Evolutionary conservation across 2,329 filamentous ascomycete genomes (phyloP), one percentile per base, ranked within the genome.

Genomic region (Scedosporium apiospermum): DNA sequence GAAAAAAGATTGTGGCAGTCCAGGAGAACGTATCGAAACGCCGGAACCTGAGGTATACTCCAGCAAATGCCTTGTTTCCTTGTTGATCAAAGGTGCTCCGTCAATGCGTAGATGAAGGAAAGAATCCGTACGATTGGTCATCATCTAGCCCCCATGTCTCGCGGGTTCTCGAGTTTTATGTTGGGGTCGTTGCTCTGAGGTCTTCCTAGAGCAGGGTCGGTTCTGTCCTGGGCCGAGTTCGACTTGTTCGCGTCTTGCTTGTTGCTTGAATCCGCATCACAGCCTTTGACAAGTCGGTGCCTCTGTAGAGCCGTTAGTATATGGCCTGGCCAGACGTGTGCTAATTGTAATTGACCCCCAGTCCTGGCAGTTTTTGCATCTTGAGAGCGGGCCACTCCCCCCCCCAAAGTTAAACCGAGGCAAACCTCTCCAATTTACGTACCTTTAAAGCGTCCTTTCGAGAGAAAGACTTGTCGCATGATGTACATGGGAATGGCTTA

Each of bases 361-460:
- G 34, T 38, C 34, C 34, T 38, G 34, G 10, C 21, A 51, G 1
- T 18, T 10, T 27, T 26, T 42, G n/a, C 26, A 6, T 27, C 6
- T 41, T 41, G 23, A 12, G 4, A 38, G 34, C 34, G 34, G 10
- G 9, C 34, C 10, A 38, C 10, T 38, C 12, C 34, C 10, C 34
- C 34, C 34, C 5, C 23, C 23, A 23, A 38, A 14, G 34, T 38
- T 38, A 10, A 9, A 38, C 10, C 34, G 12, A 49, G 4, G 44
- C 16, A 18, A 16, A 49, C 14, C n/a, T n/a, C 6, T 49, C 16
- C n/a, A 18, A 27, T 21, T 12, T 27, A 66, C 85, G 69, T 78
- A 98, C 95, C 90, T 98, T 98, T 34, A 99, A 79, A 9, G 95
- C 95, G 75, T 98, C 95, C 73, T 98, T 98, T 64, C 95, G 83